Evolutionary conservation across 1,284 basidiomycete species (phyloP), one percentile per base, ranked within the genome.

Genomic region (Cryptococcus depauperatus): DNA sequence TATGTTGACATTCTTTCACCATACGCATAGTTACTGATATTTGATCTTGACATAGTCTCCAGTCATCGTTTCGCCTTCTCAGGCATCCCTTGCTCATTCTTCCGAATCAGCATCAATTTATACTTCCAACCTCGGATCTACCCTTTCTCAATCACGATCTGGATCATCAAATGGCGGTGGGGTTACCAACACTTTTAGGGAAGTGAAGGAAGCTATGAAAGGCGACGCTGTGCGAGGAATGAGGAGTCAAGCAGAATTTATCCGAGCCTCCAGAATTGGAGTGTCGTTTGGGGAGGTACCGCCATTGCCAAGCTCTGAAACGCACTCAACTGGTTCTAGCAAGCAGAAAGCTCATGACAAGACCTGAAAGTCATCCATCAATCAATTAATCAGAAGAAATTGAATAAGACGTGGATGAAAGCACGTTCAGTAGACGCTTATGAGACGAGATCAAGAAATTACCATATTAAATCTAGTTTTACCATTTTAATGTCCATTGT

Each of bases 71-170:
- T n/a, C 41, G 6, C 26, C 43, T 4, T 19, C 37, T 32, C 37
- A 38, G 29, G 37, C 37, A 25, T 41, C 47, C 9, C 37, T 40
- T 21, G 38, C 32, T 25, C 40, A 41, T 29, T n/a, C 26, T 19
- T 49, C 47, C 18, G 43, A 49, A 37, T 19, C 19, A 41, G 47
- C 30, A 11, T 49, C 42, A 1, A 11, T 49, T 1, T 38, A 44
- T 14, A 33, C 34, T 10, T 37, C 35, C 18, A 19, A 28, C 6
- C 28, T 35, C 14, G 37, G 23, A 5, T 40, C 32, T 7, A 16
- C 46, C 11, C 18, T 39, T 19, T 40, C 35, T 6, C 35, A 38
- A 30, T 10, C 29, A n/a, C 29, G 30, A 9, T 45, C 44, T 14
- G 29, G 38, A 5, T 49, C 48, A 2, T 29, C 35, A 21, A 26